These are phyloP conservation scores for Lepidium didymum DNA, from an alignment of 345 rosid genomes.

Conservation along the genomic window DNA sequence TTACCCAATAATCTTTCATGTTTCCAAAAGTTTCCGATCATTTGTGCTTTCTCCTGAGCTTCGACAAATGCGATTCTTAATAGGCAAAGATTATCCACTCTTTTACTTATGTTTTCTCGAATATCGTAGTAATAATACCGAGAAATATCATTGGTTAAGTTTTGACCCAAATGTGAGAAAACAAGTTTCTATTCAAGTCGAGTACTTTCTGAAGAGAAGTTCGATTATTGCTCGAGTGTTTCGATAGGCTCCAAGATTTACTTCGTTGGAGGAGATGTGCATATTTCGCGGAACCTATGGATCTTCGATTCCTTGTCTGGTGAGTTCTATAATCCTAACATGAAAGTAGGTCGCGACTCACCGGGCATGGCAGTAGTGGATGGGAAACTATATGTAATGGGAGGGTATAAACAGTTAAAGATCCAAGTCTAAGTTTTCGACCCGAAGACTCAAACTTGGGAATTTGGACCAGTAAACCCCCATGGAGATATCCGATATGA, in stretches of 20 bases:
- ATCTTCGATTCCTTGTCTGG: slow-evolving; percentile 47
- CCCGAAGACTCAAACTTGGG: slow-evolving; percentile 34
- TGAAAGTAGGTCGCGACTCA: slow-evolving; percentile 43
- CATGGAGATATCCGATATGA: neutral
- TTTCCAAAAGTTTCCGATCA: slow-evolving; percentile 46
- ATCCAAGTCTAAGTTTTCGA: slow-evolving; percentile 66
- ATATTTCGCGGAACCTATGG: slow-evolving; percentile 40
- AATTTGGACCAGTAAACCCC: slow-evolving; percentile 17
- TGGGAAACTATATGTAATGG: slow-evolving; percentile 52
- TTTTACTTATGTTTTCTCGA: slow-evolving; percentile 34
- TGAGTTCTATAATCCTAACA: slow-evolving; percentile 39
- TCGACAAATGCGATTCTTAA: slow-evolving; percentile 41
- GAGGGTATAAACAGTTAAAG: slow-evolving; percentile 34
- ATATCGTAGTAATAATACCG: too few species aligned
- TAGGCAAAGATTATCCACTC: slow-evolving; percentile 29
- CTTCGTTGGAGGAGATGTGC: slow-evolving; percentile 52
- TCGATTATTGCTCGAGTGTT: slow-evolving; percentile 38
- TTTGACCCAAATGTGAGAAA: neutral
- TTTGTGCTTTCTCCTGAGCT: slow-evolving; percentile 46
- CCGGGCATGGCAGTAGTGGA: slow-evolving; percentile 36
- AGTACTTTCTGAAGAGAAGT: slow-evolving; percentile 20
- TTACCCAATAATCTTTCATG: slow-evolving; percentile 41
- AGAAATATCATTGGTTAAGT: neutral
- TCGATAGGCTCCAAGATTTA: slow-evolving; percentile 40
- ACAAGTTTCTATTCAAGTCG: slow-evolving; percentile 15